Conservation (phyloP, 129 eudicot species). For the Saussurea involucrata region DNA sequence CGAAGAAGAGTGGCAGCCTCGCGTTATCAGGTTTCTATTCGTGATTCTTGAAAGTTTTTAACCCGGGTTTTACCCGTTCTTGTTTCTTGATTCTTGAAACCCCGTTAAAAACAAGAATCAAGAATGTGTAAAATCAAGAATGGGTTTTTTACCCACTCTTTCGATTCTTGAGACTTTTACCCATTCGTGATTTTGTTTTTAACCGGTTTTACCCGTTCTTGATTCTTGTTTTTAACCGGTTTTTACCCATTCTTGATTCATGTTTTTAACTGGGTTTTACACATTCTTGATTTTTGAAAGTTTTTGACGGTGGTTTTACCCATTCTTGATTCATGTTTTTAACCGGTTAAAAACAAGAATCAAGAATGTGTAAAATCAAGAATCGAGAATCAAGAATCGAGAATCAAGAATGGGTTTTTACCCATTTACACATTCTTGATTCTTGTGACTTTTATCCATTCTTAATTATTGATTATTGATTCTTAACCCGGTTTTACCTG, state of each 20-base stretch:
- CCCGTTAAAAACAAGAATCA: no score
- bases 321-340: background rate
- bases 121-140: no score
- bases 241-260: background rate
- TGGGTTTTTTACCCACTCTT: background rate
- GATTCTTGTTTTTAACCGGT: background rate
- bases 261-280: background rate
- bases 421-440: no score
- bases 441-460: no score
- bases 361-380: no score
- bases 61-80: background rate
- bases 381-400: no score
- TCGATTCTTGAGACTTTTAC: background rate
- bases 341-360: background rate
- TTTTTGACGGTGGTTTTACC: background rate
- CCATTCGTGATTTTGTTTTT: no score
- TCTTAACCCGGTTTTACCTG: background rate
- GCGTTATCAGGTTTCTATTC: slow-evolving; percentile 56
- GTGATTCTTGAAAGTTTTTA: background rate
- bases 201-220: background rate
- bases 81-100: background rate
- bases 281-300: background rate
- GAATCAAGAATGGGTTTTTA: no score
- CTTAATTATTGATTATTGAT: background rate
- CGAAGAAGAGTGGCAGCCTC: slow-evolving; percentile 71